Evolutionary conservation across 2,329 filamentous ascomycete genomes (phyloP).

Genomic region (Penicillium oxalicum): DNA sequence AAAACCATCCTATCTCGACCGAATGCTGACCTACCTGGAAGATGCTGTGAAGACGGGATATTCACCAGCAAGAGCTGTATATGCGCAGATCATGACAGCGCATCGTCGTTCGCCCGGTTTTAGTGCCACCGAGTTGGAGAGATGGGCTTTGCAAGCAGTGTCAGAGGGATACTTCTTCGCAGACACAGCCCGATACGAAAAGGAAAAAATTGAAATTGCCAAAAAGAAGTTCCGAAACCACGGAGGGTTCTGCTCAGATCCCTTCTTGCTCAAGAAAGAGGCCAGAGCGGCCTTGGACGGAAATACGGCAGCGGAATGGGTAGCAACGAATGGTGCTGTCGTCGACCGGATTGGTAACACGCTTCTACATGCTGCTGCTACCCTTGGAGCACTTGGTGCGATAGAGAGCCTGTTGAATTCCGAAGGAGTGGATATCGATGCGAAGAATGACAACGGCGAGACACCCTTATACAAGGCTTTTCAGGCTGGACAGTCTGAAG

Average conservation of each 20-base stretch:
- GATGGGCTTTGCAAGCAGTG: slow-evolving; percentile 22
- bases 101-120: slow-evolving; percentile 17
- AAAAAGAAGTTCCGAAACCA: slow-evolving; percentile 16
- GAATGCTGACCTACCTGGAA: slow-evolving; percentile 18
- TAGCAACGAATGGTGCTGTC: slow-evolving; percentile 5
- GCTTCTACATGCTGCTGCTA: slow-evolving; percentile 21
- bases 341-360: slow-evolving; percentile 24
- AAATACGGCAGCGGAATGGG: slow-evolving; percentile 9
- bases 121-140: slow-evolving; percentile 10
- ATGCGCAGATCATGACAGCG: slow-evolving; percentile 22
- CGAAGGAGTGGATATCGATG: slow-evolving; percentile 11
- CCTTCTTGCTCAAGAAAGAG: slow-evolving; percentile 17
- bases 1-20: slow-evolving; percentile 20
- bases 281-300: slow-evolving; percentile 9
- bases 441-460: slow-evolving; percentile 23
- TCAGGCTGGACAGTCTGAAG: slow-evolving; percentile 22
- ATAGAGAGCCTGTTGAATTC: slow-evolving; percentile 17
- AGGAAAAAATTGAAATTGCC: slow-evolving; percentile 10
- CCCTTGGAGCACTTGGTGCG: slow-evolving; percentile 13
- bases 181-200: not conserved
- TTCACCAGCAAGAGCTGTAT: slow-evolving; percentile 23
- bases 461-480: slow-evolving; percentile 26
- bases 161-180: slow-evolving; percentile 22
- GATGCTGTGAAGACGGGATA: slow-evolving; percentile 18
- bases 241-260: slow-evolving; percentile 22